A percentile compares a stretch with the other conserved stretches of the same genome.
These are phyloP conservation scores for Scedosporium dehoogii DNA, from an alignment of 2,329 filamentous ascomycete genomes.

Conservation along the genomic window DNA sequence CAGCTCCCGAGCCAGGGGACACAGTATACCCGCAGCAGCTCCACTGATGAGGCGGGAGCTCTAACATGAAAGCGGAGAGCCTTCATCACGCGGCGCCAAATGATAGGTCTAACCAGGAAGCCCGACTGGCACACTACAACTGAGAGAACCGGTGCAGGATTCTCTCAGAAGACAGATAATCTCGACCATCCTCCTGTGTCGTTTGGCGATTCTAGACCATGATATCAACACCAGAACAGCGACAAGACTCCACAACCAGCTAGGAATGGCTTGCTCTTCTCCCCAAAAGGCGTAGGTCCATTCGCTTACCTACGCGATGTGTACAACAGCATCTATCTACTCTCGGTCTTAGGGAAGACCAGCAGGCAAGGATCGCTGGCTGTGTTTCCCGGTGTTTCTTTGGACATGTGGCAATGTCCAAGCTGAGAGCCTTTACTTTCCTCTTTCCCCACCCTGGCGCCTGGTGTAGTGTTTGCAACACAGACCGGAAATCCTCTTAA, in stretches of 20 bases:
- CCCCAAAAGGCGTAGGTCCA: neutral
- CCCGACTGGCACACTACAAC: neutral
- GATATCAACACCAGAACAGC: neutral
- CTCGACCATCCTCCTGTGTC: neutral
- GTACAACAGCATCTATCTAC: too few relatives aligned
- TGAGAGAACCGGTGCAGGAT: neutral
- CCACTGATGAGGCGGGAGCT: constrained; percentile 17
- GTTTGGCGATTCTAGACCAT: neutral
- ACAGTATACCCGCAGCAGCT: constrained; percentile 33
- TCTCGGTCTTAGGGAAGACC: too few relatives aligned
- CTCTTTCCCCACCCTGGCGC: too few relatives aligned
- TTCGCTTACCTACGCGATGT: too few relatives aligned
- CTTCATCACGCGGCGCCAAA: neutral
- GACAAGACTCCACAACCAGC: neutral
- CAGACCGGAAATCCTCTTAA: too few relatives aligned
- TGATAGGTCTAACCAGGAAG: neutral
- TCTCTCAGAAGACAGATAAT: neutral
- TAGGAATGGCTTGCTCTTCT: neutral
- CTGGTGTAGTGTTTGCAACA: too few relatives aligned
- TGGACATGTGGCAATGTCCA: too few relatives aligned
- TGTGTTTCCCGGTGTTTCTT: too few relatives aligned
- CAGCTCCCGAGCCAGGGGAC: constrained; percentile 36
- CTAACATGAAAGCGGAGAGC: constrained; percentile 7
- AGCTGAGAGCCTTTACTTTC: too few relatives aligned
- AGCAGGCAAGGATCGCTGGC: too few relatives aligned